phyloP scores from a whole-genome alignment of 2,329 filamentous ascomycete genomes.

The Coniochaeta sp. region DNA sequence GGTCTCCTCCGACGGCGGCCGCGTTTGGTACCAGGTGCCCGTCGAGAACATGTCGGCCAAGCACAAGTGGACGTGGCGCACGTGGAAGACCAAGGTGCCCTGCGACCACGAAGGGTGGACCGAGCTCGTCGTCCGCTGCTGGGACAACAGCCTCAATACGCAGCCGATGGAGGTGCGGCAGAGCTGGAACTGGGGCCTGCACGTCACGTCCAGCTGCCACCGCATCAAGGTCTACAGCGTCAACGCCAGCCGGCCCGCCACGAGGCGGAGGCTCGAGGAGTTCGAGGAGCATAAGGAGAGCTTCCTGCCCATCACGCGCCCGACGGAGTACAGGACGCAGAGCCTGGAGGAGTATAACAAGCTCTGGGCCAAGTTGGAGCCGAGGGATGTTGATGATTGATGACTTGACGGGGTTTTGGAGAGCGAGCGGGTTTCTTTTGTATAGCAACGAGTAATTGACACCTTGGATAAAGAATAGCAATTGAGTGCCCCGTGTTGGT shows the following conservation, averaged over 20 bases:
- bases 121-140: slow-evolving; percentile 51
- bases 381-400: slow-evolving; percentile 2
- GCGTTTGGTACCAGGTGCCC: slow-evolving; percentile 57
- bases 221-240: slow-evolving; percentile 56
- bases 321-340: slow-evolving; percentile 41
- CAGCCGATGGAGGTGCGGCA: slow-evolving; percentile 32
- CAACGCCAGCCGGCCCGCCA: slow-evolving; percentile 42
- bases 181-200: slow-evolving; percentile 54
- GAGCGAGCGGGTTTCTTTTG: too few species aligned
- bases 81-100: slow-evolving; percentile 56
- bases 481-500: too few species aligned
- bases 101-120: slow-evolving; percentile 56
- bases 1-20: slow-evolving; percentile 55
- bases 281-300: slow-evolving; percentile 38
- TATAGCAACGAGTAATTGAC: too few species aligned
- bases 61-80: slow-evolving; percentile 56
- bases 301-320: slow-evolving; percentile 46
- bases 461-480: too few species aligned
- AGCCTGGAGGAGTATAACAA: slow-evolving; percentile 39
- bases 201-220: slow-evolving; percentile 57
- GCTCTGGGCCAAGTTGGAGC: neutral
- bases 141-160: slow-evolving; percentile 57
- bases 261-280: slow-evolving; percentile 40
- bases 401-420: neutral
- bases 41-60: slow-evolving; percentile 54